These are phyloP conservation scores for Plectosphaerella sp. DNA, from an alignment of 2,329 filamentous ascomycete species.

Conservation along the genomic window DNA sequence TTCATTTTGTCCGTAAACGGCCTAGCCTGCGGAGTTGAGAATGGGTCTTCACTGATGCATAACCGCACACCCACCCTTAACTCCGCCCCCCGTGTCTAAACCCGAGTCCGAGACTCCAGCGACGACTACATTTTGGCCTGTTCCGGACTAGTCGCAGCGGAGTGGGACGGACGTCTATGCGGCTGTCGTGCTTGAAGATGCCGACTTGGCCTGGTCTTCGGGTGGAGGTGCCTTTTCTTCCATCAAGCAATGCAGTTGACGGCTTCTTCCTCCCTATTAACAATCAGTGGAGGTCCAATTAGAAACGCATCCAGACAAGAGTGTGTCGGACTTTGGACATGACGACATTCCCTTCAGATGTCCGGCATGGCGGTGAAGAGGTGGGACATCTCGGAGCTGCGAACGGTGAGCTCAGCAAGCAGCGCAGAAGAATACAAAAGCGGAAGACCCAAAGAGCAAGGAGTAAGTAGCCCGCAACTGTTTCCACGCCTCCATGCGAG, in stretches of 20 bases:
- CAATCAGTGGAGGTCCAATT: background rate
- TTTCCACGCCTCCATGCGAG: background rate
- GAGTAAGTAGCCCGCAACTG: background rate
- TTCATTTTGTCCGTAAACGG: no score
- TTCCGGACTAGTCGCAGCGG: background rate
- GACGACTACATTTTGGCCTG: no score
- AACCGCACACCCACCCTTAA: no score
- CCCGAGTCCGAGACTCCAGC: no score
- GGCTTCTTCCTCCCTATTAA: background rate
- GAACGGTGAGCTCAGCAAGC: background rate
- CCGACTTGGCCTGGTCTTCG: no score
- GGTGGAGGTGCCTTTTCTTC: no score
- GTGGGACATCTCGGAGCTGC: background rate
- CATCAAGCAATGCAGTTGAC: background rate
- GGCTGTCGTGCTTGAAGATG: no score
- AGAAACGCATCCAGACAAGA: background rate
- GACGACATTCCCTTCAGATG: background rate
- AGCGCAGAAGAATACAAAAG: background rate
- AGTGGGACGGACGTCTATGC: conserved; percentile 13
- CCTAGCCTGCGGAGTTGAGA: no score
- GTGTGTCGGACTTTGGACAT: background rate
- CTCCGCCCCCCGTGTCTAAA: no score
- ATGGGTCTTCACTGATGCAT: no score
- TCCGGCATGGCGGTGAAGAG: background rate
- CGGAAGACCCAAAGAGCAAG: background rate